phyloP scores from a whole-genome alignment of 495 filamentous ascomycete genomes.

The Darksidea phi region DNA sequence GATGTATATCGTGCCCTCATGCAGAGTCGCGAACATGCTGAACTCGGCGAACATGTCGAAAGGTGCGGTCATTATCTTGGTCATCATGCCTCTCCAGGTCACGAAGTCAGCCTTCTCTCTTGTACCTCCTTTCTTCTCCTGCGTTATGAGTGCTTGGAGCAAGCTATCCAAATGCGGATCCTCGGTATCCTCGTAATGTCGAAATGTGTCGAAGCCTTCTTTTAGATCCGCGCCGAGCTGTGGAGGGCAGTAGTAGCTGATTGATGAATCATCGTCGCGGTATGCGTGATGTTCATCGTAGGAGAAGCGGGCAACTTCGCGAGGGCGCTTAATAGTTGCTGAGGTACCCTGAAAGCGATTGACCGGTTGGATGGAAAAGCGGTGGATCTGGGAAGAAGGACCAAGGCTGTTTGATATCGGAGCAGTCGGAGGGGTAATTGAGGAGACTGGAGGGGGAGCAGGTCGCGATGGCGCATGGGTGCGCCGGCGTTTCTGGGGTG shows the following conservation, averaged over 20 bases:
- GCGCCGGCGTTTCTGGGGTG: not conserved
- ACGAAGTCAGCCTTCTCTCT: constrained; percentile 71
- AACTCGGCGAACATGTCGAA: constrained; percentile 83
- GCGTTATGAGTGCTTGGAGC: constrained; percentile 67
- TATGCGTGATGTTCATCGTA: constrained; percentile 81
- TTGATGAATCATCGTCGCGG: constrained; percentile 68
- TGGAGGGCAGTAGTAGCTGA: constrained; percentile 87
- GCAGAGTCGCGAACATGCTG: constrained; percentile 91
- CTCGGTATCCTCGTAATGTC: constrained; percentile 72
- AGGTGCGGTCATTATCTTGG: constrained; percentile 88
- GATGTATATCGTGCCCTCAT: constrained; percentile 77
- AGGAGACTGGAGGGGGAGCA: not conserved
- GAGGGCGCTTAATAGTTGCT: constrained; percentile 24
- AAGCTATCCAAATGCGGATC: constrained; percentile 90
- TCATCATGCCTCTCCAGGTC: constrained; percentile 99
- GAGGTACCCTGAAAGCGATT: constrained; percentile 23
- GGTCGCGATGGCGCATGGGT: not conserved
- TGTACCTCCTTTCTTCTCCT: constrained; percentile 66
- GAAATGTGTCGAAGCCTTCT: constrained; percentile 76
- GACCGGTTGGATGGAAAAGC: constrained; percentile 20
- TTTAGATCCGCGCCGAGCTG: constrained; percentile 68
- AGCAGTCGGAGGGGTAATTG: not conserved
- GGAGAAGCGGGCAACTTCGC: constrained; percentile 84
- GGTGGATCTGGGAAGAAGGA: not conserved
- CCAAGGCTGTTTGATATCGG: not conserved